A percentile compares a stretch with the other conserved stretches of the same genome.
These are phyloP conservation scores for Tylopilus intermedius DNA, from an alignment of 768 basidiomycete species.

Conservation along the genomic window DNA sequence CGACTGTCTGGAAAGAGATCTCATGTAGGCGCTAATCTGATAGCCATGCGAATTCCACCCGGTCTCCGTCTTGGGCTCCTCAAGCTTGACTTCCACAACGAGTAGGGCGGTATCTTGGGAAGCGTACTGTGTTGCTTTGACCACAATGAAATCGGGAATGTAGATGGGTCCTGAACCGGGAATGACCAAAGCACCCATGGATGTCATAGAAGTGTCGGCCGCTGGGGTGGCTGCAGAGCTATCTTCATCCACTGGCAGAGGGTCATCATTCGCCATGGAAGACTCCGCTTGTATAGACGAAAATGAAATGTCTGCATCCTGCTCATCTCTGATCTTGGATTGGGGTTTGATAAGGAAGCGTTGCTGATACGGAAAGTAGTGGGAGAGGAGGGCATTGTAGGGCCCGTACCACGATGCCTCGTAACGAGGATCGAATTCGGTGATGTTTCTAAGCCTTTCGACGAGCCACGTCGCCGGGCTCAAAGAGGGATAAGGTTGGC, in stretches of 20 bases:
- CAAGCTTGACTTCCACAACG: not conserved
- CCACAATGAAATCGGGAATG: not conserved
- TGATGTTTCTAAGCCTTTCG: not conserved
- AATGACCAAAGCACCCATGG: not conserved
- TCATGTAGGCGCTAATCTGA: not conserved
- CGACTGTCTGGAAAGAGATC: not conserved
- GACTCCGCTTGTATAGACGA: not conserved
- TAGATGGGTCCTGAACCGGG: not conserved
- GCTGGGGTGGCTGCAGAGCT: not conserved
- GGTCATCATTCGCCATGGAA: not conserved
- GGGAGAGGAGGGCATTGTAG: not conserved
- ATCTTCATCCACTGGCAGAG: not conserved
- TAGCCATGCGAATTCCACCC: accelerated
- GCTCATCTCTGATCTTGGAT: not conserved
- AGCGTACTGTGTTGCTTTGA: not conserved
- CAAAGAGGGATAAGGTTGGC: not conserved
- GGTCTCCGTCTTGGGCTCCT: not conserved
- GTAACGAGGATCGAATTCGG: not conserved
- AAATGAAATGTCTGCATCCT: not conserved
- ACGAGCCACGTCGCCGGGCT: not conserved
- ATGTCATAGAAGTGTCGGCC: not conserved
- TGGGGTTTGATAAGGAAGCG: constrained; percentile 4
- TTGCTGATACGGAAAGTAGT: constrained; percentile 1
- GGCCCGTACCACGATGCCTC: constrained; percentile 3
- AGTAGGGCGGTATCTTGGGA: not conserved